These are phyloP conservation scores for Nannizziopsis arthrosporioides DNA, from an alignment of 2,329 filamentous ascomycete species.

Conservation along the genomic window DNA sequence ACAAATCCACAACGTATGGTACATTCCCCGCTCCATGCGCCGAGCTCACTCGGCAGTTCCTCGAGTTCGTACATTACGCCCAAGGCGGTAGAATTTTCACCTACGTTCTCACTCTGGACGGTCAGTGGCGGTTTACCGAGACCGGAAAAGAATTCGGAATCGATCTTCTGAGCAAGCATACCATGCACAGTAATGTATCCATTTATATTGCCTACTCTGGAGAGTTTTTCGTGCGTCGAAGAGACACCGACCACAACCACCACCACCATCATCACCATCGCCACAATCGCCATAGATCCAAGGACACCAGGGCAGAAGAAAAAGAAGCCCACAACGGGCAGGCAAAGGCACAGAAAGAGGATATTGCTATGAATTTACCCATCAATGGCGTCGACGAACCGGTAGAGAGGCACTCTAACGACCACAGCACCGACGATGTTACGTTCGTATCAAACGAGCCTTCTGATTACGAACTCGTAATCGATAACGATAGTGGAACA, in stretches of 20 bases:
- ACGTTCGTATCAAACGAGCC: conserved; percentile 42
- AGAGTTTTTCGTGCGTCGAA: conserved; percentile 77
- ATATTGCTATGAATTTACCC: conserved; percentile 27
- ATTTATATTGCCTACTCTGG: conserved; percentile 86
- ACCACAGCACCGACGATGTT: conserved; percentile 33
- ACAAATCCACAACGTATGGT: conserved; percentile 62
- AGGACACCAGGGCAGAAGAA: no score
- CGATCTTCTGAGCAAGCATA: conserved; percentile 86
- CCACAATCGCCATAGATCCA: conserved; percentile 21
- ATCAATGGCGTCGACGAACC: conserved; percentile 26
- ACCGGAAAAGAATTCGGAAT: conserved; percentile 93
- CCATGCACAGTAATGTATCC: conserved; percentile 88
- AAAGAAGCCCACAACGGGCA: no score
- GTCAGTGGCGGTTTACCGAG: conserved; percentile 79
- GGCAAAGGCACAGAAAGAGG: background rate
- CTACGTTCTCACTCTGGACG: conserved; percentile 81
- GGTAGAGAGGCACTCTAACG: conserved; percentile 20
- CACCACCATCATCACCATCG: conserved; percentile 29
- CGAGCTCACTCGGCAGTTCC: conserved; percentile 65
- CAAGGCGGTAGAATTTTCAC: conserved; percentile 80
- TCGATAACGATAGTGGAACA: conserved; percentile 91
- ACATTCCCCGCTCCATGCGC: conserved; percentile 53
- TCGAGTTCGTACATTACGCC: conserved; percentile 77
- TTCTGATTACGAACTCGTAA: conserved; percentile 65
- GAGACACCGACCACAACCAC: conserved; percentile 22